Base-by-base conservation (phyloP, 805 yeast species). In the Starmera caribaea region DNA sequence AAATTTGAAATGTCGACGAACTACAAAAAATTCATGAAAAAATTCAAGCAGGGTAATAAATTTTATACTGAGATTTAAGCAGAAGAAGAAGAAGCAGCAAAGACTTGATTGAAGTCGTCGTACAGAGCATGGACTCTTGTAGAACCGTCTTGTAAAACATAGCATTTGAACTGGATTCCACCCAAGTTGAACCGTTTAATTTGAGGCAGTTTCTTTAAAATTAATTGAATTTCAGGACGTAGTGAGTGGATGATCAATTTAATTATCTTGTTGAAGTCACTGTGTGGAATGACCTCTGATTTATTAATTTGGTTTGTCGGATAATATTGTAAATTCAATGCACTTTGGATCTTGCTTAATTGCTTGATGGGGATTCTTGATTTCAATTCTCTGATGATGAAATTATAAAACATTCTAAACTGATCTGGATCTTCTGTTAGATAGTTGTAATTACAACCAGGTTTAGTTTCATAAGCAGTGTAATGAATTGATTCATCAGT, bases 111-210 rank as follows among this genome's bases (percentile, higher is more conserved):
- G 36, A 47, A 55, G 15, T 51, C 52, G 36, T 55, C 59, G 34
- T 54, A 51, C 15, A 50, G 38, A 6, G 53, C 50, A 15, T 44
- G 33, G 6, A 54, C 41, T 11, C 34, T 41, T 9, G 33, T 34
- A 5, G 9, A 5, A 11, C 24, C 28, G 3, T n/a, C 21, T 2
- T 10, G 13, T 6, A 29, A 29, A 16, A n/a, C 36, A 26, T 42
- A 42, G 24, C 47, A 28, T 24, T 41, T 43, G 43, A 55, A 51
- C 24, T 49, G 37, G 5, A 57, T 34, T 0, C 61, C 61, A 29
- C 61, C 61, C 5, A 57, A 38, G 28, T 54, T 54, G n/a, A 55
- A 34, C 24, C 37, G 44, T 39, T 46, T 49, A 34, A 57, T 30
- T 1, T 15, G 11, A 15, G 53, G 47, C 9, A 52, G 30, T 4